phyloP scores from a whole-genome alignment of 2,329 filamentous ascomycete genomes.

The Didymellaceae sp. region DNA sequence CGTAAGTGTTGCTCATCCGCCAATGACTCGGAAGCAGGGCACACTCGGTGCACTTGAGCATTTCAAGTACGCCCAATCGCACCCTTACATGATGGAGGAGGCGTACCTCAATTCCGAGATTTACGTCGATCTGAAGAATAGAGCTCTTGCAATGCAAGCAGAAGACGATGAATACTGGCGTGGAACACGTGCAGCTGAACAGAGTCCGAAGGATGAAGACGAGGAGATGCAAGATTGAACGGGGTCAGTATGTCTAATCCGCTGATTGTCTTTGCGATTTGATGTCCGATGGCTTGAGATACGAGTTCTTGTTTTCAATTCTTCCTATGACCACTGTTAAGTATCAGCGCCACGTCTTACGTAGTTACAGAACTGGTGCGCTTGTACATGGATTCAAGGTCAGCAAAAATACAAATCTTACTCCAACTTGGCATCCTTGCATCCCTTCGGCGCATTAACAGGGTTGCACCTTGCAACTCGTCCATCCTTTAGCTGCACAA shows the following conservation, averaged over 20 bases:
- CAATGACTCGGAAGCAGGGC: neutral
- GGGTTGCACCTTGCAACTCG: slow-evolving; percentile 49
- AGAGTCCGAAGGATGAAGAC: neutral
- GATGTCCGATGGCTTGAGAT: too few species aligned
- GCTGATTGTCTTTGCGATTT: too few species aligned
- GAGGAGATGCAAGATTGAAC: neutral
- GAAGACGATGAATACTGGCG: neutral
- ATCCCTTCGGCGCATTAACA: slow-evolving; percentile 45
- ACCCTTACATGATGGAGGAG: slow-evolving; percentile 2
- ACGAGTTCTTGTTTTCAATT: too few species aligned
- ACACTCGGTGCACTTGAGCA: neutral
- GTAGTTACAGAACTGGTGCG: too few species aligned
- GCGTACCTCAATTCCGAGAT: neutral
- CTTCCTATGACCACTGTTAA: too few species aligned
- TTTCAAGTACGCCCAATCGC: neutral
- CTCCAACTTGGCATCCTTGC: slow-evolving; percentile 32
- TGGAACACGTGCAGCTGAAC: neutral
- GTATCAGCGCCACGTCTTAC: too few species aligned
- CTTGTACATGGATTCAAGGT: too few species aligned
- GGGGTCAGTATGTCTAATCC: too few species aligned
- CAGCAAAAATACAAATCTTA: neutral
- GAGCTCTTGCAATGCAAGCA: neutral
- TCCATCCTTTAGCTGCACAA: slow-evolving; percentile 39
- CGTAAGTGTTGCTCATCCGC: neutral
- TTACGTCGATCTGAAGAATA: neutral